Base-by-base conservation (phyloP, 2,329 filamentous ascomycete species). In the Bimuria novae-zelandiae region DNA sequence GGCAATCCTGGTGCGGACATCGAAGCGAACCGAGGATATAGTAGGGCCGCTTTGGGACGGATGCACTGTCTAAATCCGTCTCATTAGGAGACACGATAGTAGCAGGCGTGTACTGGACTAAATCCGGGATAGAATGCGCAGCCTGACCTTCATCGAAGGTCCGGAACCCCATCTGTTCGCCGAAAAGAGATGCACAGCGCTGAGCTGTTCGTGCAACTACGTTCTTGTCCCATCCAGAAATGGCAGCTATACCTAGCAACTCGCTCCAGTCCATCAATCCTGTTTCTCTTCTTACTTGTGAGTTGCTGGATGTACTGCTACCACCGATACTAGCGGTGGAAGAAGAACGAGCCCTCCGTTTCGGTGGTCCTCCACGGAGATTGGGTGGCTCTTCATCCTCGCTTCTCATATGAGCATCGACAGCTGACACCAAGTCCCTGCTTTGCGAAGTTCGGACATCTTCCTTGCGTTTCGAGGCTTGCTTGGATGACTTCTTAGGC, bases 101-200 rank as follows among this genome's bases (percentile, higher is more conserved):
- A 3, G 68, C 64, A 3, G 74, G 71, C 1, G 65, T 69, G 47
- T 72, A 76, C 17, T 74, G 67, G 3, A 74, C 60, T 6, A 72
- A 70, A 22, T 73, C 56, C 53, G 61, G 12, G 4, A 52, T 12
- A 22, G 49, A 42, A 37, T 62, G 62, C 7, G 65, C 54, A 3
- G 68, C 62, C 32, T 58, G 52, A 14, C 60, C 69, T 63, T 81
- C 80, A 44, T 76, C 63, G 21, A 90, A 74, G 0, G 78, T 83
- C 21, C 81, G 79, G 52, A 92, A 80, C 2, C 77, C 75, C 83
- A 94, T 91, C 21, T 82, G 77, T 72, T 94, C 84, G 0, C 81
- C 82, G 62, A 97, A 96, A 0, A 96, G 76, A 40, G 83, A 77
- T 2, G 88, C 84, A 65, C 92, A 97, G 43, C 93, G 83, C 65